These are phyloP conservation scores for Trichoderma harzianum DNA, from an alignment of 2,329 filamentous ascomycete genomes.

Conservation along the genomic window DNA sequence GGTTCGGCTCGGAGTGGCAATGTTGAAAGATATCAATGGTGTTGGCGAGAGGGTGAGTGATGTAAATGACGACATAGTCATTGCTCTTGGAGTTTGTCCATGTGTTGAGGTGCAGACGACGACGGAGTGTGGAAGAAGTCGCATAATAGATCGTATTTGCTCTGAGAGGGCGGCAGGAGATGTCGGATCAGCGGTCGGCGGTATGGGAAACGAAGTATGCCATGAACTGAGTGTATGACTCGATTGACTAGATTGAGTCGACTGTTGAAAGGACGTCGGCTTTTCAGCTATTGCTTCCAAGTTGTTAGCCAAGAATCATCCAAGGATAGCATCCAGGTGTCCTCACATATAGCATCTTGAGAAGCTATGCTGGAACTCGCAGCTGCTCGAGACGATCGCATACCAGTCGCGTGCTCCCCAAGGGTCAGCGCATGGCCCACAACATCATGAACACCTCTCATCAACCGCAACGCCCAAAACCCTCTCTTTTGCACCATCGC, in stretches of 20 bases:
- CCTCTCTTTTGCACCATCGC: conserved; percentile 13
- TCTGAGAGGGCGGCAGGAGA: conserved; percentile 38
- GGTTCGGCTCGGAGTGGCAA: conserved; percentile 54
- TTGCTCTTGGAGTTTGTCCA: conserved; percentile 40
- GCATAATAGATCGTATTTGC: conserved; percentile 51
- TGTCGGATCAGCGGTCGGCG: conserved; percentile 36
- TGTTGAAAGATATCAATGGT: conserved; percentile 56
- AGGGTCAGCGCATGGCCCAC: conserved; percentile 20
- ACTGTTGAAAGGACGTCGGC: background rate
- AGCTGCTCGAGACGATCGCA: background rate
- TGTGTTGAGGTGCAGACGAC: conserved; percentile 53
- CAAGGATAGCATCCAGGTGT: background rate
- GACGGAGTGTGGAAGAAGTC: conserved; percentile 51
- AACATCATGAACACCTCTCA: conserved; percentile 20
- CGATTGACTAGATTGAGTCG: background rate
- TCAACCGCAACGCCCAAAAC: conserved; percentile 18
- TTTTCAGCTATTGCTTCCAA: background rate
- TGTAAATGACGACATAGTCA: conserved; percentile 60
- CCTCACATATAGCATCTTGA: background rate
- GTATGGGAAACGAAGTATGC: conserved; percentile 29
- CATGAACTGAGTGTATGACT: conserved; percentile 22
- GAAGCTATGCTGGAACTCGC: background rate
- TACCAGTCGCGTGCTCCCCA: conserved; percentile 18
- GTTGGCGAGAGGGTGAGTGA: conserved; percentile 51
- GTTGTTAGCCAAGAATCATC: background rate